Percentiles rank a stretch among this genome's conserved stretches.
Evolutionary conservation across 306 rosid genomes (phyloP).

Genomic region (Quercus bicolor): DNA sequence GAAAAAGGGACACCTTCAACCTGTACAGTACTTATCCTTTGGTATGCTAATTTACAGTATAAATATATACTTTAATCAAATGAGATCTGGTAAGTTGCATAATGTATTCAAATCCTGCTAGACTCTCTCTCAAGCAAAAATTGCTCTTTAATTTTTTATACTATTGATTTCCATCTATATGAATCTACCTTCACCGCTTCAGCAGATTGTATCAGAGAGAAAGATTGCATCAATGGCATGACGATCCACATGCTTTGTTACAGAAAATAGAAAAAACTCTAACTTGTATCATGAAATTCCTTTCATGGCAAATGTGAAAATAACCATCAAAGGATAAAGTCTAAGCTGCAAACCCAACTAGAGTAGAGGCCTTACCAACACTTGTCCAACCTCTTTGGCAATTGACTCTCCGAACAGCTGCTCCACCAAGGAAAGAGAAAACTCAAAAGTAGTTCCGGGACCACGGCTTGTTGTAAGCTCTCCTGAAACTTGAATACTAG

Average conservation of each 20-base stretch:
- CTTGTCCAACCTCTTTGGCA: conserved; percentile 67
- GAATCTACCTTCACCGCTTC: neutral
- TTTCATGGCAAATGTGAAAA: neutral
- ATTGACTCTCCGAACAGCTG: conserved; percentile 80
- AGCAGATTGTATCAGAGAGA: neutral
- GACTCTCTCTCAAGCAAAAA: neutral
- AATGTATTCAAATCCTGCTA: neutral
- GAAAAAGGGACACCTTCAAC: neutral
- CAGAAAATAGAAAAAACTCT: neutral
- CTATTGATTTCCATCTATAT: neutral
- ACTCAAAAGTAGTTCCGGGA: conserved; percentile 77
- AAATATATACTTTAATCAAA: neutral
- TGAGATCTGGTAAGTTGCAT: neutral
- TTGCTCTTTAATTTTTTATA: neutral
- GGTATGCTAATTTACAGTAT: neutral
- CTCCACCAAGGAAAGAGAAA: conserved; percentile 79
- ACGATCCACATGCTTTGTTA: neutral
- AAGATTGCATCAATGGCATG: neutral
- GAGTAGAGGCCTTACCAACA: conserved; percentile 46
- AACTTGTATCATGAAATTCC: neutral
- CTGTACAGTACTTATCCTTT: neutral
- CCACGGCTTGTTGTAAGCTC: conserved; percentile 94
- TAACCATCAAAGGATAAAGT: neutral
- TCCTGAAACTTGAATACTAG: conserved; percentile 80
- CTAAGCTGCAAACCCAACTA: neutral